Base-by-base conservation (phyloP, 2,329 filamentous ascomycete species). In the Apiospora hydei region DNA sequence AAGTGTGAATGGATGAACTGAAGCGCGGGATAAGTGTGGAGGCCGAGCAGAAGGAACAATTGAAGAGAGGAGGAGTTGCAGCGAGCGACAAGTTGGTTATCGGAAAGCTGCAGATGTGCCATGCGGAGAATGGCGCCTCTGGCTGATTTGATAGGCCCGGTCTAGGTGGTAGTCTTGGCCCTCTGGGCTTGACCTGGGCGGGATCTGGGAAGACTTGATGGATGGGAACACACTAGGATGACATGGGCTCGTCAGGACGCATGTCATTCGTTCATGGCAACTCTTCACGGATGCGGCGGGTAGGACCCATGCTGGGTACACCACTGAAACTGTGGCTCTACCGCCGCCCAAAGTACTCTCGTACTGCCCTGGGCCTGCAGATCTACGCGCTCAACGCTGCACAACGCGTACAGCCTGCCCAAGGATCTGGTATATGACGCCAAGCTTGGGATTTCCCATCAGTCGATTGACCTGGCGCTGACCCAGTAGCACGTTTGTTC, bases 1-100 rank as follows among this genome's bases (percentile, higher is more conserved):
- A 64, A 64, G 57, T 57, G 57, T 64, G 57, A 64, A 64, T 64
- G 57, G 57, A 51, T 41, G 57, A 64, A 64, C 57, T 64, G 57
- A 64, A 64, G 53, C 53, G 53, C 57, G 34, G 57, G 57, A 41
- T 41, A 41, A n/a, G 57, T 38, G 57, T 41, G 57, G 57, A 41
- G 30, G 57, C 57, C 30, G 57, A 64, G 30, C 57, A 64, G 57
- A 38, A 64, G 18, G 53, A 64, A 10, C 13, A 57, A 53, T n/a
- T 53, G 24, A 16, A 8, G 34, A 64, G 34, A 13, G 57, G 41
- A 41, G 18, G 57, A 64, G 34, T 64, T 64, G 53, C 7, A 38
- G 30, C 30, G 53, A 38, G 53, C 53, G 30, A 34, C 26, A n/a
- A 41, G 57, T 64, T 64, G 30, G 57, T 64, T 64, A 64, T 64